phyloP scores from a whole-genome alignment of 805 yeast species.

The Yarrowia hollandica region DNA sequence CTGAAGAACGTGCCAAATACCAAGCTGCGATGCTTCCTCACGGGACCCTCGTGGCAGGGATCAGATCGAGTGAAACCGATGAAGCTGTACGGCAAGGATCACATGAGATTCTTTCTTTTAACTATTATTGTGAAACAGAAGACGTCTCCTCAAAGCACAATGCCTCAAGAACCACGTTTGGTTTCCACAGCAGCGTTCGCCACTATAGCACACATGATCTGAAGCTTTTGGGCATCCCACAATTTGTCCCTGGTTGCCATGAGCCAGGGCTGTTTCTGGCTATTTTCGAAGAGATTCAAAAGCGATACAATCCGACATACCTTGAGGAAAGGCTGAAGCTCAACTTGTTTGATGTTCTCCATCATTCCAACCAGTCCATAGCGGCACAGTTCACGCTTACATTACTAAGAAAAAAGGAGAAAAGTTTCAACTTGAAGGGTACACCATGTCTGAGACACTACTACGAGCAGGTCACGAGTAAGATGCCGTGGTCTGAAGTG shows the following conservation, averaged over 20 bases:
- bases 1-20: constrained; percentile 9
- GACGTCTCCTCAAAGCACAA: neutral
- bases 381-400: constrained; percentile 27
- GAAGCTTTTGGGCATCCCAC: constrained; percentile 24
- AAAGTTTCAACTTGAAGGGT: neutral
- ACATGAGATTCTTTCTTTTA: neutral
- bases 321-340: constrained; percentile 6
- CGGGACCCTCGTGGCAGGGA: neutral
- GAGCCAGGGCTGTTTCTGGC: constrained; percentile 21
- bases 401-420: neutral
- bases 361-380: constrained; percentile 2
- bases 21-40: constrained; percentile 23
- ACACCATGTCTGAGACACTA: constrained; percentile 19
- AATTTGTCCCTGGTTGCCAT: constrained; percentile 27
- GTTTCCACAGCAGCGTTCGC: constrained; percentile 9
- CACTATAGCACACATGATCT: constrained; percentile 22
- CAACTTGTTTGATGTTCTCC: constrained; percentile 18
- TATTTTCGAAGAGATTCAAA: constrained; percentile 18
- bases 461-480: constrained; percentile 21
- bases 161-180: neutral
- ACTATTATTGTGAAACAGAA: constrained; percentile 10
- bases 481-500: constrained; percentile 7
- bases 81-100: neutral
- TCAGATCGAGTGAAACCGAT: neutral
- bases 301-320: constrained; percentile 25